phyloP scores from a whole-genome alignment of 495 filamentous ascomycete genomes.

The Hypomontagnella monticulosa region DNA sequence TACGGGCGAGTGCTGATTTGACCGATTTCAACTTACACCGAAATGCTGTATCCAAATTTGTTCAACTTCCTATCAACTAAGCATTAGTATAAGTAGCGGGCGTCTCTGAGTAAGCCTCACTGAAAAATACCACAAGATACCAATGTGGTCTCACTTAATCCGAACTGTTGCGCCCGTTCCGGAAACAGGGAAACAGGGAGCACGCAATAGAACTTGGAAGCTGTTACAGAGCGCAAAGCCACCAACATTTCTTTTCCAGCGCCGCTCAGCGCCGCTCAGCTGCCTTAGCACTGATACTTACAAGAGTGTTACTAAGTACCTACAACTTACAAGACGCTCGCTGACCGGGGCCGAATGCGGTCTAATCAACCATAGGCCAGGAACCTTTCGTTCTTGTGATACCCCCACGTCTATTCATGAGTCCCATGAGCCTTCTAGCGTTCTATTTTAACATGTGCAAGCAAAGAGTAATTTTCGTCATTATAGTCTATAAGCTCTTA shows the following conservation, averaged over 20 bases:
- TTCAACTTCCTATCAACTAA: background rate
- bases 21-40: conserved; percentile 18
- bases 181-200: conserved; percentile 26
- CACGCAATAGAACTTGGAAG: conserved; percentile 17
- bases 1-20: conserved; percentile 16
- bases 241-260: conserved; percentile 22
- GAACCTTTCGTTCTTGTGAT: conserved; percentile 11
- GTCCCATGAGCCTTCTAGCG: background rate
- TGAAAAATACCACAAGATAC: conserved; percentile 7
- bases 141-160: conserved; percentile 5
- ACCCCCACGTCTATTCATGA: conserved; percentile 20
- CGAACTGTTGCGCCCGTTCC: conserved; percentile 10
- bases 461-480: background rate
- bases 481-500: conserved; percentile 21
- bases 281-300: conserved; percentile 12
- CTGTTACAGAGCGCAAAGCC: conserved; percentile 19
- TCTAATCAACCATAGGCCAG: conserved; percentile 14
- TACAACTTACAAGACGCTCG: too few species aligned
- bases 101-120: conserved; percentile 10
- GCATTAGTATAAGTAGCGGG: background rate
- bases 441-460: conserved; percentile 4
- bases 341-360: conserved; percentile 23
- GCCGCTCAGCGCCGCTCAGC: conserved; percentile 31
- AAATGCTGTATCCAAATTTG: conserved; percentile 7
- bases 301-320: too few species aligned